Evolutionary conservation across 257 asterid species (phyloP).

Genomic region (Eucommia ulmoides): DNA sequence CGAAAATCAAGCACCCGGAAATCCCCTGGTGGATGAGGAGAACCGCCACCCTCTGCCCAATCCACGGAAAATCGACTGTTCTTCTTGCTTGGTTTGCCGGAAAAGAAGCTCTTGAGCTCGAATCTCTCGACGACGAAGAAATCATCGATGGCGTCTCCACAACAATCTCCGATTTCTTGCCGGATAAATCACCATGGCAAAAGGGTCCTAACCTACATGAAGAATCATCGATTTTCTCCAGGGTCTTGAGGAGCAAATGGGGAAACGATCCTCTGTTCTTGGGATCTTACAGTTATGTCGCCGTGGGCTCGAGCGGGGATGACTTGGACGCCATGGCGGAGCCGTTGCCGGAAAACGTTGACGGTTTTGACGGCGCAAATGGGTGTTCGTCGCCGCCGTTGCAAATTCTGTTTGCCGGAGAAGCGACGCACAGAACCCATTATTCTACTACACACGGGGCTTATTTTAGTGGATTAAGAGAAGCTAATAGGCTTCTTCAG

Average conservation of each 20-base stretch:
- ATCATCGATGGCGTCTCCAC: constrained; percentile 44
- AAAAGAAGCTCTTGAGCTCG: constrained; percentile 61
- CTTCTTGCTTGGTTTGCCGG: constrained; percentile 78
- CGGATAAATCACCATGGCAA: constrained; percentile 3
- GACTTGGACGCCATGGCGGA: constrained; percentile 75
- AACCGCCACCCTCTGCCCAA: constrained; percentile 45
- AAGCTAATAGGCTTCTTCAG: constrained; percentile 81
- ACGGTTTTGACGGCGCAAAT: constrained; percentile 1
- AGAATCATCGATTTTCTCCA: no score
- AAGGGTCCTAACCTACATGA: constrained; percentile 11
- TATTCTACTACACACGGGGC: constrained; percentile 98
- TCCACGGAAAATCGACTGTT: constrained; percentile 38
- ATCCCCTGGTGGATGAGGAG: constrained; percentile 72
- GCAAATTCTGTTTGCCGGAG: constrained; percentile 82
- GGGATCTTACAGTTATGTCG: constrained; percentile 78
- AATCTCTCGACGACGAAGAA: constrained; percentile 44
- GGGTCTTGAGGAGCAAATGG: constrained; percentile 62
- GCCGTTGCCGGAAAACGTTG: constrained; percentile 42
- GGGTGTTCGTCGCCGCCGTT: constrained; percentile 30
- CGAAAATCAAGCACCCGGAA: constrained; percentile 20
- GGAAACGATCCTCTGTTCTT: constrained; percentile 74
- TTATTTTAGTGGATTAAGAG: constrained; percentile 78
- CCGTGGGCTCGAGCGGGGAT: constrained; percentile 70
- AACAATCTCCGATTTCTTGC: constrained; percentile 39
- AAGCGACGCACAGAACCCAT: constrained; percentile 71